These are phyloP conservation scores for Jaapia argillacea DNA, from an alignment of 768 basidiomycete genomes.

Conservation along the genomic window DNA sequence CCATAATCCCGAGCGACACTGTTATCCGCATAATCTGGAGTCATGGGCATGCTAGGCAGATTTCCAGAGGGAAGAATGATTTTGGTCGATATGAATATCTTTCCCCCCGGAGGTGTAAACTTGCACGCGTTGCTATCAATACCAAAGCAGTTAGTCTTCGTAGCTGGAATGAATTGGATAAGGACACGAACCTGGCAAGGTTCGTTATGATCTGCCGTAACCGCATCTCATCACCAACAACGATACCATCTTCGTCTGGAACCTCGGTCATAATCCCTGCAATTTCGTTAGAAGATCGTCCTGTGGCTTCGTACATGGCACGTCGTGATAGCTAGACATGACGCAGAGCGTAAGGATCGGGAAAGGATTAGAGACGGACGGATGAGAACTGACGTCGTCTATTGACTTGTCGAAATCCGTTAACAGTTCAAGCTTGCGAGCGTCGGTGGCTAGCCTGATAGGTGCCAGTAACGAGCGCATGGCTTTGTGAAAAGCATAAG, in stretches of 20 bases:
- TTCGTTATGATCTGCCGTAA: slow-evolving; percentile 78
- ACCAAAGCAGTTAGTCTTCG: no score
- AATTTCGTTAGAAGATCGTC: slow-evolving; percentile 33
- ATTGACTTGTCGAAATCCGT: slow-evolving; percentile 61
- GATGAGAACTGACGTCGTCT: slow-evolving; percentile 38
- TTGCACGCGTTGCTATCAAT: slow-evolving; percentile 58
- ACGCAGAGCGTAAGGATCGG: slow-evolving; percentile 3
- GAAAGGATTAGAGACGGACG: neutral
- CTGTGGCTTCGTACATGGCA: slow-evolving; percentile 51
- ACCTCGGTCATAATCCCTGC: slow-evolving; percentile 29
- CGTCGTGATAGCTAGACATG: slow-evolving; percentile 52
- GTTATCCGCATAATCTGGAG: no score
- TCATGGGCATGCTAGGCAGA: neutral
- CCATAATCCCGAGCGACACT: no score
- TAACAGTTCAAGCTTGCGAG: slow-evolving; percentile 54
- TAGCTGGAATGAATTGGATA: no score
- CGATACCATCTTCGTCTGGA: slow-evolving; percentile 51
- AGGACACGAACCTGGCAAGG: slow-evolving; percentile 39
- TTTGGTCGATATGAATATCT: slow-evolving; percentile 56
- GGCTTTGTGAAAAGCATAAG: slow-evolving; percentile 70
- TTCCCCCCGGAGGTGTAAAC: slow-evolving; percentile 65
- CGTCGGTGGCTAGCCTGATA: slow-evolving; percentile 55
- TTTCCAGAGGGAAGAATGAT: slow-evolving; percentile 27
- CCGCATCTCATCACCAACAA: slow-evolving; percentile 79
- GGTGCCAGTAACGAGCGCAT: slow-evolving; percentile 68